These are phyloP conservation scores for Sanguinoderma infundibulare DNA, from an alignment of 1,284 basidiomycete species.

Conservation along the genomic window DNA sequence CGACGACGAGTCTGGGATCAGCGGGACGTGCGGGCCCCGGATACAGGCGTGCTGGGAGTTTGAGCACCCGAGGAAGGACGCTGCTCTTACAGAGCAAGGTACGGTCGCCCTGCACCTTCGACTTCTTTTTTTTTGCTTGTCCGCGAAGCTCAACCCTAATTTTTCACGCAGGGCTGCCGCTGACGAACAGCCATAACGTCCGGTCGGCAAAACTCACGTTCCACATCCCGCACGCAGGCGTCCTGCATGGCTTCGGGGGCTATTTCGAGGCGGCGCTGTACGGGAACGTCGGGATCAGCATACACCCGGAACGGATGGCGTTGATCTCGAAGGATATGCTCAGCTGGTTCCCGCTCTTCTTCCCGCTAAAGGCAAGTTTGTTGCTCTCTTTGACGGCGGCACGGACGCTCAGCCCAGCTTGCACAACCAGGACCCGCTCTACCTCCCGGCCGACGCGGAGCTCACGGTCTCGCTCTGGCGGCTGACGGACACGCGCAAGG, in stretches of 20 bases:
- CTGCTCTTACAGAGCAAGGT: constrained; percentile 78
- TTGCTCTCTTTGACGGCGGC: neutral
- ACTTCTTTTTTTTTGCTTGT: neutral
- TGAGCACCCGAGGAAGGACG: constrained; percentile 87
- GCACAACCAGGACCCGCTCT: constrained; percentile 93
- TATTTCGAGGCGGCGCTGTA: constrained; percentile 98
- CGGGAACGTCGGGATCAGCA: constrained; percentile 87
- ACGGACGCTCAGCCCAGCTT: no score
- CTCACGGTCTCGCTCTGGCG: constrained; percentile 96
- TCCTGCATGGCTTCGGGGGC: constrained; percentile 96
- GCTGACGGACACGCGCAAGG: constrained; percentile 82
- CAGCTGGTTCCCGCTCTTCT: constrained; percentile 98
- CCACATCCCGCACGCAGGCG: constrained; percentile 92
- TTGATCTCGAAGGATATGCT: constrained; percentile 92
- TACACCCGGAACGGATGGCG: constrained; percentile 89
- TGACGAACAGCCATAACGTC: constrained; percentile 89
- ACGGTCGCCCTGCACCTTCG: neutral
- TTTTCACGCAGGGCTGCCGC: constrained; percentile 65
- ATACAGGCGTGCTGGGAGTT: constrained; percentile 99
- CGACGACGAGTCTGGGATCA: constrained; percentile 64
- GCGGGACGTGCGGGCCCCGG: constrained; percentile 75
- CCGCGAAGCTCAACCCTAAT: constrained; percentile 1
- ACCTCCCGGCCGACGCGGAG: constrained; percentile 91
- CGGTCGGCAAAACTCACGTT: constrained; percentile 84
- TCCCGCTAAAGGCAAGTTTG: constrained; percentile 78